phyloP scores from a whole-genome alignment of 345 rosid species.

The Eucalyptus victrix region DNA sequence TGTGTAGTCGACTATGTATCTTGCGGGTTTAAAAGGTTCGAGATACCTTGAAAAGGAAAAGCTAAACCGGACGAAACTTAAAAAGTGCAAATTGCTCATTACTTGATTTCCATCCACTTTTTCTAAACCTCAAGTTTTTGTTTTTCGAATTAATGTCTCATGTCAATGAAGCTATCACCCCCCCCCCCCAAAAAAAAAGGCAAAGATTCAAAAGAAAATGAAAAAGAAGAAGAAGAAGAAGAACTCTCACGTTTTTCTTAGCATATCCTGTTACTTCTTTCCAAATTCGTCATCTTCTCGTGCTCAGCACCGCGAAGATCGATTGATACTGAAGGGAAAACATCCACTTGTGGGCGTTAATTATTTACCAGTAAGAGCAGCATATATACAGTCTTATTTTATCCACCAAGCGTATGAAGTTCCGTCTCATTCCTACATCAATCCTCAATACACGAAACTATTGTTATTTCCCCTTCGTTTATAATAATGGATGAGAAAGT shows the following conservation, averaged over 20 bases:
- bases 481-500: not conserved
- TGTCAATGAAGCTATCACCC: not conserved
- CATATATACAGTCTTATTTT: not conserved
- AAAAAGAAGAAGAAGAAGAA: not conserved
- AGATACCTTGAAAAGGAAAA: no score
- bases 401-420: not conserved
- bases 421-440: not conserved
- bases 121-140: not conserved
- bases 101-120: rapidly evolving
- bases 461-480: not conserved
- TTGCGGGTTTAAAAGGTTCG: not conserved
- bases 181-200: no score
- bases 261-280: not conserved
- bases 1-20: not conserved
- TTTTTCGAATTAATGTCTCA: not conserved
- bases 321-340: not conserved
- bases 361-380: not conserved
- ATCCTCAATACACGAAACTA: not conserved
- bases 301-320: not conserved
- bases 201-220: not conserved
- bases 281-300: not conserved
- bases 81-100: not conserved
- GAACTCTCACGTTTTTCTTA: not conserved
- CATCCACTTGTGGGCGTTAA: not conserved
- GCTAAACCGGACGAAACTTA: not conserved